These are phyloP conservation scores for Tremella fuciformis DNA, from an alignment of 768 basidiomycete species.

Conservation along the genomic window DNA sequence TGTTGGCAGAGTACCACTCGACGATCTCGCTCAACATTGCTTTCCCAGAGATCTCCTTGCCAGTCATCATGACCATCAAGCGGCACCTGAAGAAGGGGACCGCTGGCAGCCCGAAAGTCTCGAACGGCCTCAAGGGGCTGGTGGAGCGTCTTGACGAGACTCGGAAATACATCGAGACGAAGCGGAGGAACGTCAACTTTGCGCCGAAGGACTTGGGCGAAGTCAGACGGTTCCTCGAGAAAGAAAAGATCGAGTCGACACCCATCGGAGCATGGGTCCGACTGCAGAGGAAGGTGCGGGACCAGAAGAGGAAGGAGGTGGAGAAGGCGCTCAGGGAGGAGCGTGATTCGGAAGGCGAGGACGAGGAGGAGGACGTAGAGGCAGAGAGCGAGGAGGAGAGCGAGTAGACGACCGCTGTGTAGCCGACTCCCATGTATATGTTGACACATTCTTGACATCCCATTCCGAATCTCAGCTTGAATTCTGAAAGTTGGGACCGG, in stretches of 20 bases:
- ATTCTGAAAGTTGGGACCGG: too few species aligned
- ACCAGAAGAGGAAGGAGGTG: slow-evolving; percentile 54
- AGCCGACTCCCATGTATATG: too few species aligned
- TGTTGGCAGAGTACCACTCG: slow-evolving; percentile 73
- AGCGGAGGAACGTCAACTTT: slow-evolving; percentile 68
- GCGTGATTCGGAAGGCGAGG: slow-evolving; percentile 11
- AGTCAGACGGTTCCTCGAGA: slow-evolving; percentile 65
- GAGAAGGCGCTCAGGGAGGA: slow-evolving; percentile 49
- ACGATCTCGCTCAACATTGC: slow-evolving; percentile 79
- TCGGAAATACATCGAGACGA: slow-evolving; percentile 69
- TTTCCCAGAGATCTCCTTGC: slow-evolving; percentile 88
- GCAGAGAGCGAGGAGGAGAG: slow-evolving; percentile 9
- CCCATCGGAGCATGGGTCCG: slow-evolving; percentile 80
- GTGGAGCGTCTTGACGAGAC: slow-evolving; percentile 87
- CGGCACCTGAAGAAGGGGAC: slow-evolving; percentile 64
- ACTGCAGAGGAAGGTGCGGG: slow-evolving; percentile 74
- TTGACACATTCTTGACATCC: not conserved
- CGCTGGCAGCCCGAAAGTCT: slow-evolving; percentile 50
- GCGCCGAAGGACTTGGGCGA: slow-evolving; percentile 67
- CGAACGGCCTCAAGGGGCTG: slow-evolving; percentile 64
- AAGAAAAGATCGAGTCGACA: slow-evolving; percentile 60
- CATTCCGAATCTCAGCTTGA: not conserved
- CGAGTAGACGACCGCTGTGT: slow-evolving; percentile 8
- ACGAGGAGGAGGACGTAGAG: slow-evolving; percentile 14
- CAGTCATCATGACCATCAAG: slow-evolving; percentile 68